Conservation (phyloP, 495 filamentous ascomycete species). For the Neurospora africana region DNA sequence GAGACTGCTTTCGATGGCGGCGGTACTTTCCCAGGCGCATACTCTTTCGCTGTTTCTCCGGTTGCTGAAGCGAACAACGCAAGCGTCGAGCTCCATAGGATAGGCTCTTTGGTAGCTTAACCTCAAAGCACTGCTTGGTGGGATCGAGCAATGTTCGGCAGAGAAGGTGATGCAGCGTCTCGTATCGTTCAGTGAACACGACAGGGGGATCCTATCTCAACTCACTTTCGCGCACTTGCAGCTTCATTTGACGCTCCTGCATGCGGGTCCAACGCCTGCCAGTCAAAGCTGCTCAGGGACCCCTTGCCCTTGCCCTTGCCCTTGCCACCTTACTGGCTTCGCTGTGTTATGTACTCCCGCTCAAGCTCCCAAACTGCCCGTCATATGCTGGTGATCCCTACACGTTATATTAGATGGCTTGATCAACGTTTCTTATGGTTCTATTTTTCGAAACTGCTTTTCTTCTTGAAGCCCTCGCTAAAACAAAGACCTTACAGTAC, state of each 20-base stretch:
- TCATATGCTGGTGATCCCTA: neutral
- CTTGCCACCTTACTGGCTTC: neutral
- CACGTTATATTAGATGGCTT: neutral
- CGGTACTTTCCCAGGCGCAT: neutral
- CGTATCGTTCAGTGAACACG: neutral
- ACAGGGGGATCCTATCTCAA: neutral
- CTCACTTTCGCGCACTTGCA: constrained; percentile 3
- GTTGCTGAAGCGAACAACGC: neutral
- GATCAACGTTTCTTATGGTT: neutral
- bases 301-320: constrained; percentile 8
- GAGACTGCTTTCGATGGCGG: neutral
- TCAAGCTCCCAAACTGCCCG: neutral
- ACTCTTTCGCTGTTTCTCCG: neutral
- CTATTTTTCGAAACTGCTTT: neutral
- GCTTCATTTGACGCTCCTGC: constrained; percentile 15
- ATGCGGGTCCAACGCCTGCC: constrained; percentile 20
- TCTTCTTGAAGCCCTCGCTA: constrained; percentile 8
- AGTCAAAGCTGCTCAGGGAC: constrained; percentile 7
- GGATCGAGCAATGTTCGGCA: neutral
- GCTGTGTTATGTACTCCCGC: neutral
- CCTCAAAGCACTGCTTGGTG: neutral
- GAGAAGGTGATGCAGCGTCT: neutral
- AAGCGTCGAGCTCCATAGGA: neutral
- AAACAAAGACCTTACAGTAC: constrained; percentile 35
- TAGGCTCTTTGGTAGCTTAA: neutral